Base-by-base conservation (phyloP, 2,329 filamentous ascomycete genomes). In the Ophiocordyceps unilateralis region DNA sequence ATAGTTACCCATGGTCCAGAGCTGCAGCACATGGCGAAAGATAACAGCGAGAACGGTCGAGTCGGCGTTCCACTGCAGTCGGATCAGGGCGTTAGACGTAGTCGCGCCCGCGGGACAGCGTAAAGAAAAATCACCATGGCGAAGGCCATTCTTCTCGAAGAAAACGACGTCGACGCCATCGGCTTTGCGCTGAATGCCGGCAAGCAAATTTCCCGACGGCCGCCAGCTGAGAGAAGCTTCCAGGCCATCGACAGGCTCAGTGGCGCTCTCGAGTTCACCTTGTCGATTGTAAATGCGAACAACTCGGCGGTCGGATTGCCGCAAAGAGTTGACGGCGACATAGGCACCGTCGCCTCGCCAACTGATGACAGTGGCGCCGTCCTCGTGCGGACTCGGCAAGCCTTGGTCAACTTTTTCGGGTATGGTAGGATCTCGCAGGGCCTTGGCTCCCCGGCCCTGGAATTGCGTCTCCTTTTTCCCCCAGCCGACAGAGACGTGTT, bases 391-490 rank as follows among this genome's bases (percentile, higher is more conserved):
- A 54, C 85, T 93, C 15, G 88, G 64, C 8, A 76, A 65, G 36
- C 91, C 91, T 56, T 88, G 76, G 54, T 96, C 91, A 17, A 95
- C 74, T 56, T 81, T 84, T 58, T 96, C 88, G 0, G 91, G 91
- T 50, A 98, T 84, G 10, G 91, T 98, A 15, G 91, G 91, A 59
- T 98, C 91, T 43, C 85, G 76, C 49, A 96, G 67, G 19, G 87
- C 87, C 63, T 77, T 78, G 45, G 88, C 89, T 48, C 88, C 78
- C 54, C 84, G 86, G 41, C 91, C 91, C 56, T 95, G 84, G 59
- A 98, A 98, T 59, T 98, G 91, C 0, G 91, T 98, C 63, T 98
- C 91, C 57, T 83, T 86, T 67, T 96, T 96, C 46, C 91, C 91
- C 91, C 91, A 98, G 41, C 91, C 91, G 20, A 98, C 89, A 19